phyloP scores from a whole-genome alignment of 441 rosid species.

The Gossypium davidsonii region DNA sequence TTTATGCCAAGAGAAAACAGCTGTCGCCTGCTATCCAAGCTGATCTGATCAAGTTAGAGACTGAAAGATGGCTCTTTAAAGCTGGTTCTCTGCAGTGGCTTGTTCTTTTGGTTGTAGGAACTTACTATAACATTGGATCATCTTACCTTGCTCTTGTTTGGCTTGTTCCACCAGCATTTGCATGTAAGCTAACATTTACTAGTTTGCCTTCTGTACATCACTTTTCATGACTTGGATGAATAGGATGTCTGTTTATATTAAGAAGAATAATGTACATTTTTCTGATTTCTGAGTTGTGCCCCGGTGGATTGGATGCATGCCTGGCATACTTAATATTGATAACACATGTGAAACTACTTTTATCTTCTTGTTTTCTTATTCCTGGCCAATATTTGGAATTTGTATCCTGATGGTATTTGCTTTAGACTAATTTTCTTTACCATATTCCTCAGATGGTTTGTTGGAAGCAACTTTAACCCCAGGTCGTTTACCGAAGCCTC shows the following conservation, averaged over 20 bases:
- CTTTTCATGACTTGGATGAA: slow-evolving; percentile 9
- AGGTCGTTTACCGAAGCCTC: slow-evolving; percentile 73
- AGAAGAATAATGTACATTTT: not conserved
- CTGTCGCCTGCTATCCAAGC: slow-evolving; percentile 42
- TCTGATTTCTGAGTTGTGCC: slow-evolving; percentile 6
- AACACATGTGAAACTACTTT: not conserved
- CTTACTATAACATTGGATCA: slow-evolving; percentile 72
- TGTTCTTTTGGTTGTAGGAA: slow-evolving; percentile 59
- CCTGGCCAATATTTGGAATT: not conserved
- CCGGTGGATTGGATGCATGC: slow-evolving; percentile 3
- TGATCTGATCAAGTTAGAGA: slow-evolving; percentile 62
- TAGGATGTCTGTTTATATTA: slow-evolving; percentile 2
- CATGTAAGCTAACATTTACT: slow-evolving; percentile 60
- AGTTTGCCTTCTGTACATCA: slow-evolving; percentile 5
- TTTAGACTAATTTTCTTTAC: slow-evolving; percentile 17
- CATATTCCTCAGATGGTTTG: slow-evolving; percentile 45
- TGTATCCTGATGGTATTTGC: slow-evolving; percentile 6
- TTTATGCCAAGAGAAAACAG: slow-evolving; percentile 42
- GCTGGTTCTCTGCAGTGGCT: slow-evolving; percentile 89
- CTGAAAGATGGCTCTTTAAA: slow-evolving; percentile 94
- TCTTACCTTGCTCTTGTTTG: slow-evolving; percentile 79
- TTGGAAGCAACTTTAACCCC: slow-evolving; percentile 93
- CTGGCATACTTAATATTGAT: slow-evolving; percentile 8
- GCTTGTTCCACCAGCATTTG: slow-evolving; percentile 87
- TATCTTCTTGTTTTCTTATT: not conserved